These are phyloP conservation scores for Dendrocalamus latiflorus DNA, from an alignment of 202 grass and related monocot species.

Conservation along the genomic window DNA sequence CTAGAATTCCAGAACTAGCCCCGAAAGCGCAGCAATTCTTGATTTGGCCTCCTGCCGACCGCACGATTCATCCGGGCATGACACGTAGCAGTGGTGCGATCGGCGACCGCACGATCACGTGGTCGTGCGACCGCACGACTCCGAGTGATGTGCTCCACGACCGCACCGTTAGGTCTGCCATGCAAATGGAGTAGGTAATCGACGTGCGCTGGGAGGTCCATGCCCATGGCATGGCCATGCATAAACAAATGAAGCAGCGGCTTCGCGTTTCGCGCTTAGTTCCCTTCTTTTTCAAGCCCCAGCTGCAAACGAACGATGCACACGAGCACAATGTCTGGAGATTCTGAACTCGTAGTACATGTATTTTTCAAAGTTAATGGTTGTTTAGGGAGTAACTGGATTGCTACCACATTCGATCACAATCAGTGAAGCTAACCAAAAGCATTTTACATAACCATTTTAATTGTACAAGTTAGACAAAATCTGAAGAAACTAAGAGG, in stretches of 20 bases:
- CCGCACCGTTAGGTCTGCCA: background rate
- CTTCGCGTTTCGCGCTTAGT: conserved; percentile 3
- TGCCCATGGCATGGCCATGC: background rate
- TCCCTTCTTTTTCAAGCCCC: conserved; percentile 1
- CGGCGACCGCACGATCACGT: too few species aligned
- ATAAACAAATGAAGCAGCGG: conserved; percentile 9
- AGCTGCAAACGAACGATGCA: background rate
- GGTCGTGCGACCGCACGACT: too few species aligned
- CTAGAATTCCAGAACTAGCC: too few species aligned
- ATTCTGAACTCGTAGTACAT: background rate
- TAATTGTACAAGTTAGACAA: background rate
- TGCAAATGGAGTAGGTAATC: background rate
- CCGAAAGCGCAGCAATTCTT: too few species aligned
- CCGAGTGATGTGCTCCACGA: too few species aligned
- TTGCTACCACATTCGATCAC: background rate
- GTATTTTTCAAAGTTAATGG: too few species aligned
- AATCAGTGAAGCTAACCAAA: background rate
- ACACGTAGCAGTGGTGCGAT: too few species aligned
- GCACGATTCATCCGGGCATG: too few species aligned
- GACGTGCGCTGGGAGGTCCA: background rate
- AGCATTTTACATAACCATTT: background rate
- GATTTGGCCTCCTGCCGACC: too few species aligned
- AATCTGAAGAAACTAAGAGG: background rate
- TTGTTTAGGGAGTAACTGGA: too few species aligned
- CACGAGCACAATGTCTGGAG: conserved; percentile 25